These are phyloP conservation scores for Serendipita vermifera DNA, from an alignment of 768 basidiomycete genomes.

Conservation along the genomic window DNA sequence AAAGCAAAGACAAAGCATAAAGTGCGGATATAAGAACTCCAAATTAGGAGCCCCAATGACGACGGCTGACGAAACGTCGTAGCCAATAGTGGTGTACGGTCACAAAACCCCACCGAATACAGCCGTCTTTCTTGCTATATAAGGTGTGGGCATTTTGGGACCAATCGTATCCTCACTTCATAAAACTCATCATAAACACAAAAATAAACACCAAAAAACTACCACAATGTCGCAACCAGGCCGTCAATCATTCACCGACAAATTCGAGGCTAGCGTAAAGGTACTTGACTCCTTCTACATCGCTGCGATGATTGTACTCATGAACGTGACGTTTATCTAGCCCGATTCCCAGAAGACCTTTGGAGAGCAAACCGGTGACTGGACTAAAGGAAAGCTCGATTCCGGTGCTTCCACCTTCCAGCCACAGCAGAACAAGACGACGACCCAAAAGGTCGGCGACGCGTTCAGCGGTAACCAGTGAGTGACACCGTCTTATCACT, in stretches of 20 bases:
- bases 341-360: slow-evolving; percentile 18
- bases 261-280: slow-evolving; percentile 38
- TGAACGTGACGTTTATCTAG: slow-evolving; percentile 9
- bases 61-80: no score
- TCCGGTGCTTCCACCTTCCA: slow-evolving; percentile 16
- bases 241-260: slow-evolving; percentile 49
- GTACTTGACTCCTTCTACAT: slow-evolving; percentile 19
- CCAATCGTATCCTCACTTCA: no score
- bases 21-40: no score
- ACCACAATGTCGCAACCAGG: slow-evolving; percentile 41
- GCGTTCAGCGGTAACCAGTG: slow-evolving; percentile 34
- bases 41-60: no score
- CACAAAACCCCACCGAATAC: no score
- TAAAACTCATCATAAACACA: no score
- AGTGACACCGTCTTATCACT: slow-evolving; percentile 25
- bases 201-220: neutral
- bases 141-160: no score
- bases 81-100: no score
- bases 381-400: slow-evolving; percentile 26
- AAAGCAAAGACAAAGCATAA: no score
- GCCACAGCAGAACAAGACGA: slow-evolving; percentile 33
- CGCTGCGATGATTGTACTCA: neutral
- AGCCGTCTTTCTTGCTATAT: no score
- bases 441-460: slow-evolving; percentile 37
- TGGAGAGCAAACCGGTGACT: slow-evolving; percentile 43